A percentile compares a stretch with the other conserved stretches of the same genome.
Conservation (phyloP, 2,329 filamentous ascomycete genomes). For the Dactylonectria macrodidyma region DNA sequence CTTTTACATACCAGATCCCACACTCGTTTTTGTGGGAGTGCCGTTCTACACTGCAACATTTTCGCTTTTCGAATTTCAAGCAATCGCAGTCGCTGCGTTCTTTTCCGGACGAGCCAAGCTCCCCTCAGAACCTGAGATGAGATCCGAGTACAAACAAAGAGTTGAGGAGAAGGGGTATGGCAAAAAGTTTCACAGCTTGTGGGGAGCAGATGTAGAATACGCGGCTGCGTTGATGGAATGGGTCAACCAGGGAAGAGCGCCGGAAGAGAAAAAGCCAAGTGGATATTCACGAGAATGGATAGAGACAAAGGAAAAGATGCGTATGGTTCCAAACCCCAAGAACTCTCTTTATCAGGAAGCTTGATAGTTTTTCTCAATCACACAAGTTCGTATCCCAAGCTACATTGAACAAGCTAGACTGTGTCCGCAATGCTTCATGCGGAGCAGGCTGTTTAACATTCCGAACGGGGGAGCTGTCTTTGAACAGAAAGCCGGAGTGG, state of each 20-base stretch:
- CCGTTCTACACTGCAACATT: constrained; percentile 77
- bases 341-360: not conserved
- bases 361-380: not conserved
- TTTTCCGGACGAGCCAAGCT: constrained; percentile 61
- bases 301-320: constrained; percentile 6
- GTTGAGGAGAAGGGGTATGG: constrained; percentile 3
- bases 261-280: not conserved
- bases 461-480: no score
- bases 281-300: constrained; percentile 4
- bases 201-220: constrained; percentile 3
- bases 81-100: constrained; percentile 70
- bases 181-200: constrained; percentile 2
- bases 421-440: no score
- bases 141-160: constrained; percentile 33
- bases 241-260: not conserved
- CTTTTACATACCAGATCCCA: constrained; percentile 77
- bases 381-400: no score
- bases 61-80: constrained; percentile 78
- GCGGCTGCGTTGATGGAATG: constrained; percentile 1
- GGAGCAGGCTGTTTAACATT: no score
- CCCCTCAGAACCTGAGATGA: not conserved
- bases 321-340: not conserved
- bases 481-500: no score
- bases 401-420: no score
- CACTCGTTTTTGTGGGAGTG: constrained; percentile 74